Base-by-base conservation (phyloP, 2,329 filamentous ascomycete species). In the Gaeumannomyces tritici region DNA sequence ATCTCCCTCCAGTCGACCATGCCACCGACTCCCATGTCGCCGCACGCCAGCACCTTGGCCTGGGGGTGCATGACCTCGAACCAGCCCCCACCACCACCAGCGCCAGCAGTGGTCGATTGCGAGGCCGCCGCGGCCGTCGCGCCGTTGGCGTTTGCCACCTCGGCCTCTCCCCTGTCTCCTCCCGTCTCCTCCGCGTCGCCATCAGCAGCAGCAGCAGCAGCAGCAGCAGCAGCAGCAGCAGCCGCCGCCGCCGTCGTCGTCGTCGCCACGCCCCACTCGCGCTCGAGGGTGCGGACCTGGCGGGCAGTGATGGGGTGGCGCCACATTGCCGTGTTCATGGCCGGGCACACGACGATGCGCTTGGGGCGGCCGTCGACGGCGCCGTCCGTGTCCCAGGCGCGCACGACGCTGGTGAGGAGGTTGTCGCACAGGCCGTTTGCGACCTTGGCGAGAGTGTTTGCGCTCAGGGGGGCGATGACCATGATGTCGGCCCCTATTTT, bases 261-360 rank as follows among this genome's bases (percentile, higher is more conserved):
- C n/a, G n/a, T n/a, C 12, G 64, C 71, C 27, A 74, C 76, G 7
- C 87, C 88, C 91, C 92, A 96, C 63, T 92, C 89, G 59, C 89
- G 82, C 65, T 87, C 82, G 58, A 97, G 76, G 0, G 89, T 77
- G 55, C 76, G 76, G 51, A 96, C 75, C 66, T 96, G 91, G 65
- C 83, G 85, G 60, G 76, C 80, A 1, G 93, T 96, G 57, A 96
- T 78, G 2, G 92, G 93, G 71, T 97, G 91, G 62, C 81, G 79
- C 89, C 90, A 96, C 93, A 96, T 96, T 4, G 88, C 86, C 28
- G 86, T 91, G 73, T 97, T 96, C 91, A 96, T 96, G 33, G 89
- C 66, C 47, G 65, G 72, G 2, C 89, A 89, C 0, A 93, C 89
- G 1, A 95, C 69, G 47, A 96, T 91, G 66, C 80, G 83, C 73